These are phyloP conservation scores for Obba rivulosa DNA, from an alignment of 768 basidiomycete species.

Conservation along the genomic window DNA sequence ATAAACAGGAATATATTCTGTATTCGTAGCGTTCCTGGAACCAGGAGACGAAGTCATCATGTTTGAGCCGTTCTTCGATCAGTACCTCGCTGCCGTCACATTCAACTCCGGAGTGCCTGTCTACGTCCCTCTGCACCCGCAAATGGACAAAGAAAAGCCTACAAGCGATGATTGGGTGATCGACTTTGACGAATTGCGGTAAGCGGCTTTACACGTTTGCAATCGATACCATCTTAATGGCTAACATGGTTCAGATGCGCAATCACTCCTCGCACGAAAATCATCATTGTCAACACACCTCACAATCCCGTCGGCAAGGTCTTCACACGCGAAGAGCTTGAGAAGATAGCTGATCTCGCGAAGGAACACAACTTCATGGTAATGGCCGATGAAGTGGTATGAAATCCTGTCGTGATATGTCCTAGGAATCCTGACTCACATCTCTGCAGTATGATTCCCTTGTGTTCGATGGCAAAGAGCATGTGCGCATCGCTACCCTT, in stretches of 20 bases:
- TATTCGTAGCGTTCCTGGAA: conserved; percentile 86
- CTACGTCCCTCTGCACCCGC: conserved; percentile 92
- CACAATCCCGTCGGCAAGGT: conserved; percentile 99
- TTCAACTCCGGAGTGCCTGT: conserved; percentile 93
- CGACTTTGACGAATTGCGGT: conserved; percentile 84
- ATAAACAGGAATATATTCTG: conserved; percentile 78
- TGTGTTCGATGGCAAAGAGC: conserved; percentile 80
- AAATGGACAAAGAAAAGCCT: conserved; percentile 38
- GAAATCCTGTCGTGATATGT: not conserved
- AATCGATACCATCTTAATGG: not conserved
- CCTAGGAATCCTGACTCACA: not conserved
- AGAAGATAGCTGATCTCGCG: conserved; percentile 78
- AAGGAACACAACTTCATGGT: conserved; percentile 89
- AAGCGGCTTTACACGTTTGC: too few species aligned
- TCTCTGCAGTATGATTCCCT: conserved; percentile 80
- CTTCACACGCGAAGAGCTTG: conserved; percentile 77
- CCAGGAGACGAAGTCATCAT: conserved; percentile 95
- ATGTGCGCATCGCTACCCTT: conserved; percentile 86
- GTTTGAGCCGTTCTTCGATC: conserved; percentile 98
- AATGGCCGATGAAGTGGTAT: conserved; percentile 95
- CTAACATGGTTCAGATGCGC: conserved; percentile 44
- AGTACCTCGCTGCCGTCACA: conserved; percentile 84
- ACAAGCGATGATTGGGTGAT: conserved; percentile 80
- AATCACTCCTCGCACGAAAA: conserved; percentile 85
- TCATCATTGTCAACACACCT: conserved; percentile 92